Percentiles rank a stretch among this genome's conserved stretches.
Evolutionary conservation across 345 rosid genomes (phyloP).

Genomic region (Balakata baccata): DNA sequence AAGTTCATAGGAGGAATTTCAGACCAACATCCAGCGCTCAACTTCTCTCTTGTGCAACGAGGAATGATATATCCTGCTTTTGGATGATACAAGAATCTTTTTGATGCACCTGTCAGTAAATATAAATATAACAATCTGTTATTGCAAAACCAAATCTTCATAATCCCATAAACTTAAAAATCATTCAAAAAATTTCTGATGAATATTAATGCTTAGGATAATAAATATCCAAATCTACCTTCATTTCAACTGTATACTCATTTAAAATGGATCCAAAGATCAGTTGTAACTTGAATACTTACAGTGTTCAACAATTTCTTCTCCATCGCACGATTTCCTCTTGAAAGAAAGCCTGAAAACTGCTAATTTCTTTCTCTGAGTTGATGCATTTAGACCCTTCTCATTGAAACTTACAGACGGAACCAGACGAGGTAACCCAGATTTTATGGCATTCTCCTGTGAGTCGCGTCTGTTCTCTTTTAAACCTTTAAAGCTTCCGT

Average conservation of each 20-base stretch:
- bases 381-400: conserved; percentile 22
- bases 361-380: conserved; percentile 46
- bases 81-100: conserved; percentile 54
- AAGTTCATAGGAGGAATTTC: conserved; percentile 70
- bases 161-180: neutral
- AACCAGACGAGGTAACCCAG: conserved; percentile 36
- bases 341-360: conserved; percentile 60
- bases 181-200: neutral
- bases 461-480: conserved; percentile 33
- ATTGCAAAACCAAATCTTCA: neutral
- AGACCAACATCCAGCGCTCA: conserved; percentile 50
- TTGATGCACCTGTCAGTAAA: conserved; percentile 46
- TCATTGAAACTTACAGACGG: conserved; percentile 48
- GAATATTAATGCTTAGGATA: no score
- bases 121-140: neutral
- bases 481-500: conserved; percentile 43
- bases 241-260: neutral
- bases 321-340: conserved; percentile 66
- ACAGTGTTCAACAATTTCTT: conserved; percentile 49
- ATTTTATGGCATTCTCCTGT: conserved; percentile 27
- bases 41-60: conserved; percentile 41
- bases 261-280: neutral
- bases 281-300: conserved; percentile 26
- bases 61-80: conserved; percentile 59
- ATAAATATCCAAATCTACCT: neutral